Evolutionary conservation across 2,329 filamentous ascomycete species (phyloP), one percentile per base, ranked within the genome.

Genomic region (Phyllosticta citribraziliensis): DNA sequence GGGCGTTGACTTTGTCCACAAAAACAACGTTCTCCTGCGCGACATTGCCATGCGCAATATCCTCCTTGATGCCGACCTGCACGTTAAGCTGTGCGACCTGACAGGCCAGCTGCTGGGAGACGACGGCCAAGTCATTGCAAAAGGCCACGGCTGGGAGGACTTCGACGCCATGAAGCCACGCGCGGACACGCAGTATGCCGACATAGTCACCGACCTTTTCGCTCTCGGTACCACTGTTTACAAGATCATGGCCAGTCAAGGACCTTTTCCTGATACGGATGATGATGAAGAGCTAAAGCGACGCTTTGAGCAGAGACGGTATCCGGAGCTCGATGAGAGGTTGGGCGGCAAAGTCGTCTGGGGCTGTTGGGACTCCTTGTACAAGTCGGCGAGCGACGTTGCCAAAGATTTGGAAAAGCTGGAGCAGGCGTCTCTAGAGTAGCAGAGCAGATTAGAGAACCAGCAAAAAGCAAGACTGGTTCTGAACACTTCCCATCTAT

Each of bases 221-320:
- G 65, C 68, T 50, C 58, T 69, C 14, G 65, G 67, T 10, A 65
- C 67, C 11, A 55, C 64, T 3, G 65, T 70, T 11, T 69, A 67
- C 56, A 55, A 63, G 35, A 69, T 67, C 19, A 64, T 68, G 33
- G 63, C 55, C 4, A 63, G 60, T 12, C 60, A 64, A 22, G 57
- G 57, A 47, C 63, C 65, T 0, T 69, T 67, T 58, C 65, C 64
- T 10, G 64, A 67, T 25, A 62, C 66, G 33, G 67, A 62, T 22
- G 60, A 69, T 47, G 62, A 66, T 24, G 61, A 61, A 9, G 52
- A 68, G 62, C 67, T 68, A 27, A n/a, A 33, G 35, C 33, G 35
- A 47, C 62, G 54, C 55, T 68, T 61, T 24, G 19, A 40, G 60
- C 56, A 64, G 55, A 25, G 63, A 50, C 54, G 60, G 1, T 68